phyloP scores from a whole-genome alignment of 2,329 filamentous ascomycete genomes.

The Aspergillus piperis region DNA sequence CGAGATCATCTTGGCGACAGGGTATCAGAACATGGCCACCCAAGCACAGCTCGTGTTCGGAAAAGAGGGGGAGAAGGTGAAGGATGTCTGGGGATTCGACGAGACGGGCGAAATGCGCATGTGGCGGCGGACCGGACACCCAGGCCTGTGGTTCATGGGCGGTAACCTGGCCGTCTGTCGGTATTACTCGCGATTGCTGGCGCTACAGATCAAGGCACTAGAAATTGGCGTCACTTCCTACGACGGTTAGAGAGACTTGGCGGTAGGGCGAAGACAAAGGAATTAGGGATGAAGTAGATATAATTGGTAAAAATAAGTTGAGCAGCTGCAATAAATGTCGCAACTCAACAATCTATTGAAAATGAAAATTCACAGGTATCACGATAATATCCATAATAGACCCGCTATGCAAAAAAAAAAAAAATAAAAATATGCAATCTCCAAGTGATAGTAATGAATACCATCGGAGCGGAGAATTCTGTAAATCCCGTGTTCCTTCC shows the following conservation, averaged over 20 bases:
- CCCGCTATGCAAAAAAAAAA: too few relatives aligned
- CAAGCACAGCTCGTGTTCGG: constrained; percentile 64
- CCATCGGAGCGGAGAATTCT: too few relatives aligned
- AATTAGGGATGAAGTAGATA: background rate
- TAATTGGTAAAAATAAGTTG: too few relatives aligned
- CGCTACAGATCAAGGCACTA: constrained; percentile 53
- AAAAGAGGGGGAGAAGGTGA: constrained; percentile 60
- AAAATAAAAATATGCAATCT: too few relatives aligned
- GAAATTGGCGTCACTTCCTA: constrained; percentile 30
- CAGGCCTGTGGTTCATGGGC: constrained; percentile 68
- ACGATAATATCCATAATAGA: too few relatives aligned
- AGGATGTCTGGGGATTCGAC: constrained; percentile 65
- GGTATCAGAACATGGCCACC: constrained; percentile 69
- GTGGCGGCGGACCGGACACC: constrained; percentile 63
- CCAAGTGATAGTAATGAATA: too few relatives aligned
- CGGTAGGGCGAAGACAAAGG: too few relatives aligned
- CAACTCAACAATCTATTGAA: too few relatives aligned
- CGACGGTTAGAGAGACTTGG: constrained; percentile 10
- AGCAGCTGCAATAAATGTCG: too few relatives aligned
- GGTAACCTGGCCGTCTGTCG: constrained; percentile 65
- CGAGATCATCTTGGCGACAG: constrained; percentile 61
- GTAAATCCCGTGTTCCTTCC: too few relatives aligned
- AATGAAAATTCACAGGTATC: too few relatives aligned
- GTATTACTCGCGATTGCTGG: constrained; percentile 59
- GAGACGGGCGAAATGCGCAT: constrained; percentile 59